phyloP scores from a whole-genome alignment of 768 basidiomycete species.

The Gloeostereum incarnatum region DNA sequence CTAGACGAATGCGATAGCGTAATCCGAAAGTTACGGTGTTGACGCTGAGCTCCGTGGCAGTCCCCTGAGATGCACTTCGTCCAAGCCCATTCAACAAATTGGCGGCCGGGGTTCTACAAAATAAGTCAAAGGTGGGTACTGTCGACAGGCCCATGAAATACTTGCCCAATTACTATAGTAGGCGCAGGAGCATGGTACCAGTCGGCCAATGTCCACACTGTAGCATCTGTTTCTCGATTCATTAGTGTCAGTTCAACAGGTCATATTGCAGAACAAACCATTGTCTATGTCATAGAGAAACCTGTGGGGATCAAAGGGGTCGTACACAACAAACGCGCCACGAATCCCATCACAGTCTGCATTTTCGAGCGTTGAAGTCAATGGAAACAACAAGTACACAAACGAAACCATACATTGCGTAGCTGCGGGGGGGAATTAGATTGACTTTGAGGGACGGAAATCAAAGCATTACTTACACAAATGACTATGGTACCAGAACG shows the following conservation, averaged over 20 bases:
- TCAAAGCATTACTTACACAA: conserved; percentile 23
- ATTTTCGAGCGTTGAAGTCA: too few species aligned
- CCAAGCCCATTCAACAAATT: conserved; percentile 26
- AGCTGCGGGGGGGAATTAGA: conserved; percentile 24
- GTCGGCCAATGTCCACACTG: conserved; percentile 24
- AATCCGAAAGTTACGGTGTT: conserved; percentile 12
- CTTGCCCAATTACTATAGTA: conserved; percentile 2
- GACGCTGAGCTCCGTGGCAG: conserved; percentile 16
- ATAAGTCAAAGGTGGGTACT: conserved; percentile 1
- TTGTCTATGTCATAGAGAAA: conserved; percentile 15
- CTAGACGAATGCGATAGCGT: conserved; percentile 19
- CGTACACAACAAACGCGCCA: conserved; percentile 25
- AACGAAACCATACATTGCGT: conserved; percentile 26
- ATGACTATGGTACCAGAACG: conserved; percentile 15
- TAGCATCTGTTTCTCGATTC: conserved; percentile 10
- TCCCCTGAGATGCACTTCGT: conserved; percentile 16
- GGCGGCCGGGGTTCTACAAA: conserved; percentile 10
- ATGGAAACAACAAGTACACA: too few species aligned
- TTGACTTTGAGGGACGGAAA: conserved; percentile 18
- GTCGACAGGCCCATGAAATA: conserved; percentile 2
- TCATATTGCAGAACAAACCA: conserved; percentile 8
- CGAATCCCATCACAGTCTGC: conserved; percentile 33
- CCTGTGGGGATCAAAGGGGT: conserved; percentile 12
- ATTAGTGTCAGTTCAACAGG: not conserved
- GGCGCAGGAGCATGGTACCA: conserved; percentile 18